Conservation (phyloP, 805 yeast genomes). For the Metschnikowia corniflorae region DNA sequence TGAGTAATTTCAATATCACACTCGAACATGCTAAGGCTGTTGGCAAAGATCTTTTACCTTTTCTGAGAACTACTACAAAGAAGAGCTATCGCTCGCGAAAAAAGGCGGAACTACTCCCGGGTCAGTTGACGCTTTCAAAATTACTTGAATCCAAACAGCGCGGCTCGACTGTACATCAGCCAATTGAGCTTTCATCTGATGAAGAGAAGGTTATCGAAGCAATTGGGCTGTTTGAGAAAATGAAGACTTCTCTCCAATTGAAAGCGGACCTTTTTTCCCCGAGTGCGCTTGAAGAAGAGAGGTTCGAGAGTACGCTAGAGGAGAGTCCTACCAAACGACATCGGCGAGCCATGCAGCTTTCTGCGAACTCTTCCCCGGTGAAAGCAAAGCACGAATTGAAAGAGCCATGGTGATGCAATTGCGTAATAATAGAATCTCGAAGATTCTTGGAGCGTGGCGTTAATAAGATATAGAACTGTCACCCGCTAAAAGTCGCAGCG, state of each 20-base stretch:
- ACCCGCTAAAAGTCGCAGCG: too few relatives aligned
- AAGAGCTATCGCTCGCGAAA: slow-evolving; percentile 9
- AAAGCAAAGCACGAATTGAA: slow-evolving; percentile 6
- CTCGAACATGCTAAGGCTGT: not conserved
- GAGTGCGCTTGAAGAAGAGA: slow-evolving; percentile 1
- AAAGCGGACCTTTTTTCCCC: slow-evolving; percentile 8
- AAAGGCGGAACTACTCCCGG: slow-evolving; percentile 13
- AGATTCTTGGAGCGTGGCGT: too few relatives aligned
- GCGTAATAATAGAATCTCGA: too few relatives aligned
- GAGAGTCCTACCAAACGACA: slow-evolving; percentile 17
- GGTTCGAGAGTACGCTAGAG: slow-evolving; percentile 9
- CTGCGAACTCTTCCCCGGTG: slow-evolving; percentile 15
- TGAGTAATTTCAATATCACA: not conserved
- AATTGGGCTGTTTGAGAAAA: too few relatives aligned
- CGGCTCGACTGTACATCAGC: too few relatives aligned
- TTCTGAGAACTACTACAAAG: not conserved
- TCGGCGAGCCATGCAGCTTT: slow-evolving; percentile 7
- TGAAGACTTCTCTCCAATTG: slow-evolving; percentile 7
- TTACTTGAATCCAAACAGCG: slow-evolving; percentile 12
- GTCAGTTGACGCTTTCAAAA: slow-evolving; percentile 18
- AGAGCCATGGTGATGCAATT: slow-evolving; percentile 5
- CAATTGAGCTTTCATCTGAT: too few relatives aligned
- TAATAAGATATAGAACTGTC: too few relatives aligned
- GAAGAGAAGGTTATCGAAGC: too few relatives aligned
- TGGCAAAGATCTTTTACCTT: not conserved